Evolutionary conservation across 129 eudicot species (phyloP).

Genomic region (Ambrosia artemisiifolia): DNA sequence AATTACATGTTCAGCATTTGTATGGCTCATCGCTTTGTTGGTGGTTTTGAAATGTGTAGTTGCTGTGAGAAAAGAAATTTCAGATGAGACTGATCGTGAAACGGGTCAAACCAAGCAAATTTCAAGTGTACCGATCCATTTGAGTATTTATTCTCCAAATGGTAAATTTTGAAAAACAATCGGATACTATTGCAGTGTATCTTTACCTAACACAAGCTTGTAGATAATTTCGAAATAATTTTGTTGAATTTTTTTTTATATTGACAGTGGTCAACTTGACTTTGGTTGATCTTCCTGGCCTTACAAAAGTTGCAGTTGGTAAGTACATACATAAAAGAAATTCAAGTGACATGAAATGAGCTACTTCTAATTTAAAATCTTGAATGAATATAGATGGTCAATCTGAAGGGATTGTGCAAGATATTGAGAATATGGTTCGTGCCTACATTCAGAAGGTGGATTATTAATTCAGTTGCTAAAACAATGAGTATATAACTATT

Average conservation of each 20-base stretch:
- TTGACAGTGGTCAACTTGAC: conserved; percentile 54
- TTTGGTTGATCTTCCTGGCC: conserved; percentile 53
- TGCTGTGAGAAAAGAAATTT: conserved; percentile 45
- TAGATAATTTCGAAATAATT: not conserved
- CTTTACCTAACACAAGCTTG: not conserved
- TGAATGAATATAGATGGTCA: conserved; percentile 39
- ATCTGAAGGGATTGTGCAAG: conserved; percentile 55
- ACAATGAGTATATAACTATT: not conserved
- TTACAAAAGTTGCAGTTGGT: conserved; percentile 62
- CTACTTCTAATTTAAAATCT: conserved; percentile 9
- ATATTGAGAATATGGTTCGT: conserved; percentile 55
- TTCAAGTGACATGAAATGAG: not conserved
- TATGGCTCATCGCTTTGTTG: conserved; percentile 4
- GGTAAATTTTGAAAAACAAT: conserved; percentile 21
- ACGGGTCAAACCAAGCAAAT: conserved; percentile 52
- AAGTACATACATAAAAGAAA: conserved; percentile 8
- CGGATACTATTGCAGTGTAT: not conserved
- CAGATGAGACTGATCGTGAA: conserved; percentile 47
- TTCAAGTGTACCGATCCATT: conserved; percentile 52
- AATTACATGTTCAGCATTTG: not conserved
- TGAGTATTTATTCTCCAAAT: conserved; percentile 50
- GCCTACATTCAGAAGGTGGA: conserved; percentile 50
- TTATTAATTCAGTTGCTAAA: not conserved
- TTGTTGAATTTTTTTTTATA: not conserved
- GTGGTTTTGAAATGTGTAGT: conserved; percentile 19